Conservation (phyloP, 306 rosid genomes). For the Sicyos edulis region DNA sequence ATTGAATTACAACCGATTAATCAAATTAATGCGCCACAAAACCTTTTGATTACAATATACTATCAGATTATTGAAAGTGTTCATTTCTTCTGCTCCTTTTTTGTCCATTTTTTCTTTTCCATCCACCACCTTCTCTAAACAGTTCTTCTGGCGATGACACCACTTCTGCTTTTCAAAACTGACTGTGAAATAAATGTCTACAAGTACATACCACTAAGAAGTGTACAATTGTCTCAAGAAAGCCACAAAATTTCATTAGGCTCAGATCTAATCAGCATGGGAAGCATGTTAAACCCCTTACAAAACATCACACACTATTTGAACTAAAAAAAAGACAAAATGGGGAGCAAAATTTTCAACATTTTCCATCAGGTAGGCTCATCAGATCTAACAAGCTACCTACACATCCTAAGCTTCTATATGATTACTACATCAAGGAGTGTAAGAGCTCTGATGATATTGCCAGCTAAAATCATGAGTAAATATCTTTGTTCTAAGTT, state of each 20-base stretch:
- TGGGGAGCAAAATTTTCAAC: neutral
- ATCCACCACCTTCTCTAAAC: too few species aligned
- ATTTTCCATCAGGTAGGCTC: neutral
- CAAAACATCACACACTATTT: too few species aligned
- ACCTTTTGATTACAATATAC: too few species aligned
- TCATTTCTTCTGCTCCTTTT: too few species aligned
- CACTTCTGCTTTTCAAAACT: too few species aligned
- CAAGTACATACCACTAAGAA: too few species aligned
- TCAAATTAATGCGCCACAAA: too few species aligned
- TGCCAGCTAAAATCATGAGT: neutral
- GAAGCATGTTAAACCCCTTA: neutral
- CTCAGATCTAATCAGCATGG: neutral
- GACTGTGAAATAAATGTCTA: too few species aligned
- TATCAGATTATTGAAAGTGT: too few species aligned
- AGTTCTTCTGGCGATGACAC: too few species aligned
- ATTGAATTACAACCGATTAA: too few species aligned
- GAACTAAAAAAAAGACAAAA: neutral
- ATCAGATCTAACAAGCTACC: neutral
- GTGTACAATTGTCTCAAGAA: neutral
- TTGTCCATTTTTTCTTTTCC: too few species aligned
- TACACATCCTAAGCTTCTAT: neutral
- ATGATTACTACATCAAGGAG: slow-evolving; percentile 8
- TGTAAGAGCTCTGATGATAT: neutral
- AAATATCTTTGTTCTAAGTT: neutral
- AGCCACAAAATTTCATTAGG: neutral